Base-by-base conservation (phyloP, 805 yeast species). In the Sugiyamaella smithiae region DNA sequence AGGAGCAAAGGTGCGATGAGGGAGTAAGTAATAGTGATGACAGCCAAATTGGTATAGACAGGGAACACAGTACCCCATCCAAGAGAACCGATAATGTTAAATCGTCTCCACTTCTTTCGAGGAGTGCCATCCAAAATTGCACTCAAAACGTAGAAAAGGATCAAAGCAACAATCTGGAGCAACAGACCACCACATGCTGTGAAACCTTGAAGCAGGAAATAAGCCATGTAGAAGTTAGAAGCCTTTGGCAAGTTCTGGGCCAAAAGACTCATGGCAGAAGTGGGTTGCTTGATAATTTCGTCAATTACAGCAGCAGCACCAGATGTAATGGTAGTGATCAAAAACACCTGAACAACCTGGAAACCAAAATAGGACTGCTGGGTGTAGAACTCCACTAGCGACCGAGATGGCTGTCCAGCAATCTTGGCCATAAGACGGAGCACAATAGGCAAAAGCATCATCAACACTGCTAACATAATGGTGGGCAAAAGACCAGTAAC, bases 351-450 rank as follows among this genome's bases (percentile, higher is more conserved):
- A 51, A 91, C 80, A 42, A 89, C 91, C 71, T 87, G 89, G 78
- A 91, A 91, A 1, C 86, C 96, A 69, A 76, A 91, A 68, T 71
- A 93, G 82, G 96, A 89, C 31, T 81, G 77, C 66, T 91, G 99
- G 54, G 93, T 84, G 76, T 83, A 88, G 51, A 74, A 67, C 58
- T 89, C 97, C 49, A 86, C 77, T 48, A 81, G 76, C 60, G 88
- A 91, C 7, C 70, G 64, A 2, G 96, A 81, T 46, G 86, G 72
- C 40, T 75, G 70, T 23, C 98, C 98, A 28, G 86, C 72, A 45
- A 83, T 63, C 57, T 77, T 80, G 56, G 95, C 98, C 76, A 82
- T 76, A 50, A 74, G 75, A 60, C 87, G 80, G 57, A 93, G 85
- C 58, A 88, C 77, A 25, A 88, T 84, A 3, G 99, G 98, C 37